These are phyloP conservation scores for Suhomyces xylopsoci DNA, from an alignment of 805 yeast genomes.

Conservation along the genomic window DNA sequence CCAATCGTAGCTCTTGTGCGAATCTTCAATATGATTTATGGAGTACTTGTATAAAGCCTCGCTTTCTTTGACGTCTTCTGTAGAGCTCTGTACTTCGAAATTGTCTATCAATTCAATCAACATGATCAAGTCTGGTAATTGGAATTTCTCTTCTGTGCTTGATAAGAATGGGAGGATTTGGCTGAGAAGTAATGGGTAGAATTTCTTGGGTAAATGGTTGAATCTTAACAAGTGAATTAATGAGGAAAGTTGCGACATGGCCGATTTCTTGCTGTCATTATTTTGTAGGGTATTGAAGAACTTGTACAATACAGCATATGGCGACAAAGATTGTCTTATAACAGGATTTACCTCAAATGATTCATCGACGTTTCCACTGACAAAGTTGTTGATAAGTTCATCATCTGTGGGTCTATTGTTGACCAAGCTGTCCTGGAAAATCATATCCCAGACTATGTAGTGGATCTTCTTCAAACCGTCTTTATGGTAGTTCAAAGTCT, in stretches of 20 bases:
- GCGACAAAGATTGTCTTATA: conserved; percentile 66
- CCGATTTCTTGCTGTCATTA: neutral
- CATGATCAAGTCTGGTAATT: conserved; percentile 30
- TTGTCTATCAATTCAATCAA: conserved; percentile 39
- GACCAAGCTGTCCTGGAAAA: conserved; percentile 59
- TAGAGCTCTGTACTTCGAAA: conserved; percentile 24
- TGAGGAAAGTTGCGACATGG: conserved; percentile 37
- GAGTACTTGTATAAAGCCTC: conserved; percentile 31
- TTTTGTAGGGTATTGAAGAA: conserved; percentile 36
- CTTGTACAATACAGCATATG: conserved; percentile 61
- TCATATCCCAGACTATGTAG: conserved; percentile 53
- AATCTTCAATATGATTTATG: conserved; percentile 18
- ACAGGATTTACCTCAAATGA: conserved; percentile 47
- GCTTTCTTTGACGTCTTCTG: conserved; percentile 26
- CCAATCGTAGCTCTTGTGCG: conserved; percentile 34
- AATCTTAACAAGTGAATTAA: conserved; percentile 48
- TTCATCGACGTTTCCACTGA: conserved; percentile 32
- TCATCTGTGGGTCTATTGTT: conserved; percentile 56
- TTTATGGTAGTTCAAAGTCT: conserved; percentile 13
- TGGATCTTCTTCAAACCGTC: conserved; percentile 45
- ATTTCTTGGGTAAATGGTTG: conserved; percentile 45
- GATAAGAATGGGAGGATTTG: conserved; percentile 45
- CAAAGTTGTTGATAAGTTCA: conserved; percentile 50
- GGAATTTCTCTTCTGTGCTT: conserved; percentile 10
- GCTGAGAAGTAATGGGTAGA: conserved; percentile 47